Evolutionary conservation across 768 basidiomycete species (phyloP).

Genomic region (Mycena vulgaris): DNA sequence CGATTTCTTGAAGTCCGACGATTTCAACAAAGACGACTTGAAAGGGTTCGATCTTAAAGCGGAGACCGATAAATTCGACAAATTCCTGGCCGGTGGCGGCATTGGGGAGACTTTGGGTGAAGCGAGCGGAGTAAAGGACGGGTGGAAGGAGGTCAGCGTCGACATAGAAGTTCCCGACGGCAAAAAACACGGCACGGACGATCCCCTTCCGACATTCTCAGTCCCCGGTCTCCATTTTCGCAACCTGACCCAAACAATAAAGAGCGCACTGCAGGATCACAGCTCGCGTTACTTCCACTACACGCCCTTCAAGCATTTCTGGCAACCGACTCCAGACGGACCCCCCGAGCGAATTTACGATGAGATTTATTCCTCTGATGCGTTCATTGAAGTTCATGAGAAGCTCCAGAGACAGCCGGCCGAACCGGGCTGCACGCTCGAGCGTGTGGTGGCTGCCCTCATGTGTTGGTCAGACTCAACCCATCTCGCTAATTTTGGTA

Average conservation of each 20-base stretch:
- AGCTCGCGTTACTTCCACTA: constrained; percentile 38
- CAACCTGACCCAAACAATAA: constrained; percentile 33
- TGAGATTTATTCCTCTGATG: constrained; percentile 44
- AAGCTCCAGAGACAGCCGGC: constrained; percentile 39
- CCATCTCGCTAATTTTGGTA: constrained; percentile 54
- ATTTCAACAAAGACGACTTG: constrained; percentile 28
- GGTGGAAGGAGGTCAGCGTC: constrained; percentile 29
- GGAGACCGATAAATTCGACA: constrained; percentile 19
- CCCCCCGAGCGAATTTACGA: constrained; percentile 38
- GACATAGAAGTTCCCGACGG: constrained; percentile 43
- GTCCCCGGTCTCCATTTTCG: constrained; percentile 36
- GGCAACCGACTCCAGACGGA: constrained; percentile 30
- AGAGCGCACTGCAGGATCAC: constrained; percentile 18
- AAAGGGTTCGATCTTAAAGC: constrained; percentile 4
- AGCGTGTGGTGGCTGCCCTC: constrained; percentile 37
- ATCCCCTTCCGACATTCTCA: constrained; percentile 13
- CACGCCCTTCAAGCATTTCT: constrained; percentile 43
- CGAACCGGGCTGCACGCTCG: constrained; percentile 36
- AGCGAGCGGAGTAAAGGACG: constrained; percentile 20
- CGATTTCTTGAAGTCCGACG: constrained; percentile 26
- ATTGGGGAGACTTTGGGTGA: not conserved
- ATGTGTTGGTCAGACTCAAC: constrained; percentile 56
- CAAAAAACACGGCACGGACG: not conserved
- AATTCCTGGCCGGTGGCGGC: not conserved
- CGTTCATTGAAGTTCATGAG: constrained; percentile 39